Conservation (phyloP, 2,329 filamentous ascomycete species). For the Berkeleyomyces rouxiae region DNA sequence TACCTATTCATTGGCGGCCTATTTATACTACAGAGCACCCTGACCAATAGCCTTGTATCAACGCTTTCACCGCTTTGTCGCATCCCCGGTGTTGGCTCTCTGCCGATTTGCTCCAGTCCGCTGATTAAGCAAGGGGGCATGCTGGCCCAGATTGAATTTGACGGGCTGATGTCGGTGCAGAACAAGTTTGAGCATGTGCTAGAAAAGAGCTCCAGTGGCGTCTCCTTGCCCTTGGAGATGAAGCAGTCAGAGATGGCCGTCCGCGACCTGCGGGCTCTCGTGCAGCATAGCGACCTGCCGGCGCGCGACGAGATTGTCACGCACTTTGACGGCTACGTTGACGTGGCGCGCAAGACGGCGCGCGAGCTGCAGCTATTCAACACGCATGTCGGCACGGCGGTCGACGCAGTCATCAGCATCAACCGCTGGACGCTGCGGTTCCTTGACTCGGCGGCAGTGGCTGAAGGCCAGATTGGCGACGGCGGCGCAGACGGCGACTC, state of each 20-base stretch:
- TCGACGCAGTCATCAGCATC: slow-evolving; percentile 58
- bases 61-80: slow-evolving; percentile 54
- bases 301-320: slow-evolving; percentile 53
- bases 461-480: slow-evolving; percentile 17
- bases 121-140: slow-evolving; percentile 16
- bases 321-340: slow-evolving; percentile 63
- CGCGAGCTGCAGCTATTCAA: slow-evolving; percentile 59
- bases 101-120: slow-evolving; percentile 16
- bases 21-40: slow-evolving; percentile 43
- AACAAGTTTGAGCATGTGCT: slow-evolving; percentile 61
- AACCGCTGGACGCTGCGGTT: slow-evolving; percentile 60
- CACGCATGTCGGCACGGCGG: slow-evolving; percentile 53
- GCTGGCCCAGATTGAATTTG: slow-evolving; percentile 41
- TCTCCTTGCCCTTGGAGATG: slow-evolving; percentile 59
- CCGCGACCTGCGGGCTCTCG: slow-evolving; percentile 55
- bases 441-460: slow-evolving; percentile 38
- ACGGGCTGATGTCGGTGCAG: slow-evolving; percentile 58
- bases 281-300: slow-evolving; percentile 52
- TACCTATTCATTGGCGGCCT: slow-evolving; percentile 43
- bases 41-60: slow-evolving; percentile 41
- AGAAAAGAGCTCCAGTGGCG: slow-evolving; percentile 46
- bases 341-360: slow-evolving; percentile 46
- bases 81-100: slow-evolving; percentile 42
- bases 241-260: slow-evolving; percentile 60
- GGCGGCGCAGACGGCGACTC: slow-evolving; percentile 25